Evolutionary conservation across 23 red algal species (phyloP).

Genomic region (Pyropia yezoensis): DNA sequence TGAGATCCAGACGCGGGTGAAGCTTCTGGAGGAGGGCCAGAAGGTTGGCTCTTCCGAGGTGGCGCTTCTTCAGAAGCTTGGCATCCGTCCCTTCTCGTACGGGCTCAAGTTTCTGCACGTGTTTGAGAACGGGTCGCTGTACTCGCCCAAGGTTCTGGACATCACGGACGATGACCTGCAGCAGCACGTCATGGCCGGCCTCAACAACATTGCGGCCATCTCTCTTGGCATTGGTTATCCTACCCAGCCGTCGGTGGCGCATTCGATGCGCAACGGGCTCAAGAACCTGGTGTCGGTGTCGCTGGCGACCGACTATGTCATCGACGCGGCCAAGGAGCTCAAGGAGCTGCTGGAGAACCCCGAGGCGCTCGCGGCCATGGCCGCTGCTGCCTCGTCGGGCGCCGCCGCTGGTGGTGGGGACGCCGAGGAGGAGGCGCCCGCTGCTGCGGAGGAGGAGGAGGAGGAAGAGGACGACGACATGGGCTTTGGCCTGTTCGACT

Average conservation of each 20-base stretch:
- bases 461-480: constrained; percentile 83
- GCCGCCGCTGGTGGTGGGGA: constrained; percentile 31
- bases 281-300: constrained; percentile 66
- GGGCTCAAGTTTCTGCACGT: constrained; percentile 79
- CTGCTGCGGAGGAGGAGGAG: constrained; percentile 52
- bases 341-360: constrained; percentile 94
- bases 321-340: constrained; percentile 59
- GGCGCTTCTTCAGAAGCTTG: constrained; percentile 83
- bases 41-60: constrained; percentile 82
- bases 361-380: constrained; percentile 76
- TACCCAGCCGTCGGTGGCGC: constrained; percentile 74
- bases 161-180: constrained; percentile 81
- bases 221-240: constrained; percentile 77
- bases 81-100: constrained; percentile 91
- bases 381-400: constrained; percentile 44
- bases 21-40: constrained; percentile 80
- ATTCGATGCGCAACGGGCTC: constrained; percentile 64
- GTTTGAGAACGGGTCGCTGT: constrained; percentile 86
- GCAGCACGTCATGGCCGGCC: constrained; percentile 30
- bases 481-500: constrained; percentile 67
- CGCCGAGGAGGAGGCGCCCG: constrained; percentile 14
- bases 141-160: constrained; percentile 90
- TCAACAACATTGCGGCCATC: constrained; percentile 78
- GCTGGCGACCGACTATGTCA: constrained; percentile 67
- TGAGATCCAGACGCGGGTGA: constrained; percentile 78